These are phyloP conservation scores for Lumnitzera racemosa DNA, from an alignment of 345 rosid species.

Conservation along the genomic window DNA sequence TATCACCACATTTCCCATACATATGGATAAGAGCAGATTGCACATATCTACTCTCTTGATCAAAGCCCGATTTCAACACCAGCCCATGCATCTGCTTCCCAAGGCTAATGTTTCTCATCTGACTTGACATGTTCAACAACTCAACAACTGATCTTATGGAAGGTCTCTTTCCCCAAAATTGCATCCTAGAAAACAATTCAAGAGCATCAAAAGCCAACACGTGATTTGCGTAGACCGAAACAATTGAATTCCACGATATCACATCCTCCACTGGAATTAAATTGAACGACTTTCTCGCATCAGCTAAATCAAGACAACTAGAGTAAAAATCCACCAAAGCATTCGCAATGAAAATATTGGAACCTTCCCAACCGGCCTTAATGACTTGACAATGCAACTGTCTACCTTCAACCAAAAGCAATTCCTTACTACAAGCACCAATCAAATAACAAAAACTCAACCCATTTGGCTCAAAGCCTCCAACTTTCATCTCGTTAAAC, in stretches of 20 bases:
- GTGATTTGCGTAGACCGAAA: conserved; percentile 33
- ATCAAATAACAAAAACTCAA: conserved; percentile 67
- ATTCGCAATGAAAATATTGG: conserved; percentile 53
- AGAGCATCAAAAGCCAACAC: conserved; percentile 39
- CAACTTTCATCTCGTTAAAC: conserved; percentile 35
- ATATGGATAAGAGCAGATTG: conserved; percentile 65
- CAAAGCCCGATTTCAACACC: conserved; percentile 51
- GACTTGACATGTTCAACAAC: conserved; percentile 52
- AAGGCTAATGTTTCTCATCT: conserved; percentile 24
- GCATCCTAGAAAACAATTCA: conserved; percentile 56
- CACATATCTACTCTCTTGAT: conserved; percentile 29
- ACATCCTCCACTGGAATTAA: conserved; percentile 40
- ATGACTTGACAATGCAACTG: conserved; percentile 55
- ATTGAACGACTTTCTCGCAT: conserved; percentile 42
- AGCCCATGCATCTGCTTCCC: conserved; percentile 74
- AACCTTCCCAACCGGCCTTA: conserved; percentile 46
- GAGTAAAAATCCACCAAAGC: conserved; percentile 68
- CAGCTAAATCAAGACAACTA: conserved; percentile 38
- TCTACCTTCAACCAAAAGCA: conserved; percentile 50
- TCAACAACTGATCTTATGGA: conserved; percentile 51
- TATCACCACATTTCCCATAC: conserved; percentile 73
- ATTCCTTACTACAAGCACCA: conserved; percentile 39
- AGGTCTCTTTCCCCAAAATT: conserved; percentile 59
- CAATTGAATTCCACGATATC: conserved; percentile 77
- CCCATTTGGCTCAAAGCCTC: conserved; percentile 42